Percentiles rank a stretch among this genome's conserved stretches.
Evolutionary conservation across 2,329 filamentous ascomycete species (phyloP).

Genomic region (Pseudogymnoascus sp.): DNA sequence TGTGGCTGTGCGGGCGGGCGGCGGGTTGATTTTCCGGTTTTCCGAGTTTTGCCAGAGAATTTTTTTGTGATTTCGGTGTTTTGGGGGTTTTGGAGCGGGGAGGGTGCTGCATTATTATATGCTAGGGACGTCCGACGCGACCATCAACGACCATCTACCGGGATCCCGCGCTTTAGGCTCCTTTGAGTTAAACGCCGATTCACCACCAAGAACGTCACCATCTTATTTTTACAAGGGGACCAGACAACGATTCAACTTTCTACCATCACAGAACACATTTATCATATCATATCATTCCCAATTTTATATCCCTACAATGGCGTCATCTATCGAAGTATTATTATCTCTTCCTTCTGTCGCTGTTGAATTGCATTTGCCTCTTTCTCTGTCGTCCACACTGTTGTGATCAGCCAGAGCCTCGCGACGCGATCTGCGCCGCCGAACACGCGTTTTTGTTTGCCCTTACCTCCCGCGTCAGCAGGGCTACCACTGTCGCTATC

Average conservation of each 20-base stretch:
- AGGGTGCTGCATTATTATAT: slow-evolving; percentile 7
- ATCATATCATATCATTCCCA: background rate
- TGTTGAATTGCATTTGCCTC: background rate
- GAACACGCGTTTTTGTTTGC: background rate
- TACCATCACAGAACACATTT: background rate
- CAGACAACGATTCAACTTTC: background rate
- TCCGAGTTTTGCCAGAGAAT: background rate
- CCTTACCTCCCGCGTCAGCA: background rate
- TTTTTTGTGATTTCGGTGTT: slow-evolving; percentile 1
- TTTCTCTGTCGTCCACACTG: background rate
- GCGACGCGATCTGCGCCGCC: background rate
- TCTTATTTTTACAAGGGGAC: background rate
- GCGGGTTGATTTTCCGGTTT: background rate
- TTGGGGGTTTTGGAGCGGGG: background rate
- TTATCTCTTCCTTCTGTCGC: background rate
- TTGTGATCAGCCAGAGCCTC: background rate
- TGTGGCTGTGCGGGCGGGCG: background rate
- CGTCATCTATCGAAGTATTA: background rate
- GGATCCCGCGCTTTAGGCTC: background rate
- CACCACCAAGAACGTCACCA: background rate
- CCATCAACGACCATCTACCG: background rate
- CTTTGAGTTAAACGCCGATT: slow-evolving; percentile 5
- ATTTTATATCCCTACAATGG: slow-evolving; percentile 1
- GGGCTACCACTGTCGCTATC: slow-evolving; percentile 1
- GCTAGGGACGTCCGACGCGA: background rate